Base-by-base conservation (phyloP, 1,139 yeast genomes). In the Saccharomyces hybrid region DNA sequence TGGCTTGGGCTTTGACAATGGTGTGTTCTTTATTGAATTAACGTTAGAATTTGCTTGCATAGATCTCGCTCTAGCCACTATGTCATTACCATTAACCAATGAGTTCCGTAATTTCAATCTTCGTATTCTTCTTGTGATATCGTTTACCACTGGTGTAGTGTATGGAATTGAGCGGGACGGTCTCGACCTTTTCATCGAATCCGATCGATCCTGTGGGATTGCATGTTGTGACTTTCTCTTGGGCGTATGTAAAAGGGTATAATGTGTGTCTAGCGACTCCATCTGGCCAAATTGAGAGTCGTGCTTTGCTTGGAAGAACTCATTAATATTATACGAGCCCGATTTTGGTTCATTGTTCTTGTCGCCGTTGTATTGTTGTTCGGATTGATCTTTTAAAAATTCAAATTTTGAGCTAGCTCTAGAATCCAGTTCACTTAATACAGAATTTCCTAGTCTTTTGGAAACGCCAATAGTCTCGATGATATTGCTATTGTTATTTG, bases 211-310 rank as follows among this genome's bases (percentile, higher is more conserved):
- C 13, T 49, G 25, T 9, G 60, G 60, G n/a, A 49, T 53, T 42
- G 50, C 31, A 27, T 19, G 25, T 32, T 41, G 7, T 47, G 47
- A 46, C 50, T 51, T 56, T n/a, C 57, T 57, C 53, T 55, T 55
- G 23, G 58, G 55, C 7, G 54, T 54, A n/a, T 41, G 38, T 32
- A 49, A 53, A 1, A 69, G 63, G 2, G 72, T 65, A 51, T 69
- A 70, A 56, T 70, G 73, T 0, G 62, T 53, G 3, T 69, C 66
- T 5, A 70, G 61, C 1, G 72, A 66, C n/a, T 70, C 71, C 70
- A 70, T 62, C 48, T 58, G 60, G 23, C 62, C 57, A 56, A 70
- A 69, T 52, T 63, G 61, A 13, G 60, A 47, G 14, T 63, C 58
- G 52, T 69, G 70, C 2, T 57, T 53, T 1, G 57, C 29, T 46